A percentile compares a stretch with the other conserved stretches of the same genome.
These are phyloP conservation scores for Gynostemma pentaphyllum DNA, from an alignment of 306 rosid species.

Conservation along the genomic window DNA sequence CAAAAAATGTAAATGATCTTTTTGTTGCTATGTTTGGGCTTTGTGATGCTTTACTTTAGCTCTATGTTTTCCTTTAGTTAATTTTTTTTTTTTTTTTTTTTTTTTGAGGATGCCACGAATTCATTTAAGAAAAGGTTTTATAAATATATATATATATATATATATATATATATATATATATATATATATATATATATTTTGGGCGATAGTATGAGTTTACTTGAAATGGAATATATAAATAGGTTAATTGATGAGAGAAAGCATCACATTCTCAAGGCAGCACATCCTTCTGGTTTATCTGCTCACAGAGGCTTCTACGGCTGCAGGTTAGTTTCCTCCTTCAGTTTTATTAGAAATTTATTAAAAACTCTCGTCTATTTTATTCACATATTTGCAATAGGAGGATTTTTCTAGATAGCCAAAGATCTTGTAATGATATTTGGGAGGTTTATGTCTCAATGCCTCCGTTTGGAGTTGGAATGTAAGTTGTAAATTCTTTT, in stretches of 20 bases:
- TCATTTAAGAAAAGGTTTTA: background rate
- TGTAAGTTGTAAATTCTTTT: too few relatives aligned
- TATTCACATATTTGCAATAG: background rate
- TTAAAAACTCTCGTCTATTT: background rate
- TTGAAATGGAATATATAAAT: background rate
- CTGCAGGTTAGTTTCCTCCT: slow-evolving; percentile 49
- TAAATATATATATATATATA: too few relatives aligned
- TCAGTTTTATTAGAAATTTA: background rate
- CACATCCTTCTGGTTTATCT: slow-evolving; percentile 97
- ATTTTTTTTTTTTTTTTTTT: too few relatives aligned
- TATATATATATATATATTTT: too few relatives aligned
- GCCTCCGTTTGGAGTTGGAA: too few relatives aligned
- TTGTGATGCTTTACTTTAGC: too few relatives aligned
- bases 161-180: too few relatives aligned
- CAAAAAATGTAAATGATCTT: too few relatives aligned
- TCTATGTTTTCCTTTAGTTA: too few relatives aligned
- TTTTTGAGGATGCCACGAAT: too few relatives aligned
- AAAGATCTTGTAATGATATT: background rate
- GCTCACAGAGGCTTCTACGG: slow-evolving; percentile 94
- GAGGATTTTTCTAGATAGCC: background rate
- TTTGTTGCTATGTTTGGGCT: too few relatives aligned
- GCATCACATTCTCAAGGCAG: slow-evolving; percentile 80
- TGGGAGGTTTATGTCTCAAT: too few relatives aligned
- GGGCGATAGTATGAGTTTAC: background rate
- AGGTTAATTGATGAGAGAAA: slow-evolving; percentile 73